phyloP scores from a whole-genome alignment of 139 green algal species.

The Mesotaenium endlicherianum region DNA sequence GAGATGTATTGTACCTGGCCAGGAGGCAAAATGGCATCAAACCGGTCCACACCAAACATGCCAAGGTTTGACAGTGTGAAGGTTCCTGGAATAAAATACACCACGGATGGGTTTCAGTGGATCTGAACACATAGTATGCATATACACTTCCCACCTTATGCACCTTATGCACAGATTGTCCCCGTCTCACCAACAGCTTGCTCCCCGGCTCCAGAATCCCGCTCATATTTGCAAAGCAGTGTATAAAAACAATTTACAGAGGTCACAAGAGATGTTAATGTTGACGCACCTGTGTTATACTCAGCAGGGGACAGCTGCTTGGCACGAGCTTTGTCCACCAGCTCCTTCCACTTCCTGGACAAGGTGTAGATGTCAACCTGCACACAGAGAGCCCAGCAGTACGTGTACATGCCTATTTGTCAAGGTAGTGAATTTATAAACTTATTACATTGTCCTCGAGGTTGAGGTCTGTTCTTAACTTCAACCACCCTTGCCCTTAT shows the following conservation, averaged over 20 bases:
- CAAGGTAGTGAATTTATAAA: not conserved
- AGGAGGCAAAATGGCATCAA: constrained; percentile 93
- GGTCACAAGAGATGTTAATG: constrained; percentile 35
- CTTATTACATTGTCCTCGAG: no score
- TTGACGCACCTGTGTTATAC: constrained; percentile 49
- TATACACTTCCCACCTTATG: no score
- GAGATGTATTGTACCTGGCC: constrained; percentile 68
- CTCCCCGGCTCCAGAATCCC: no score
- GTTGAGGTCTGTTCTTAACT: no score
- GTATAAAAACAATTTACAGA: no score
- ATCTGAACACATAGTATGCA: no score
- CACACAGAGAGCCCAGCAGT: not conserved
- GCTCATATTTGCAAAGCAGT: no score
- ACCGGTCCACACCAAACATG: constrained; percentile 95
- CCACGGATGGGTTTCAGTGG: no score
- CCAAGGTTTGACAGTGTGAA: constrained; percentile 99
- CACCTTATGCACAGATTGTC: no score
- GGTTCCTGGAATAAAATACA: constrained; percentile 65
- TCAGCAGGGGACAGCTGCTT: constrained; percentile 81
- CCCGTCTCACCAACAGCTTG: no score
- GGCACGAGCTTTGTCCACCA: constrained; percentile 84
- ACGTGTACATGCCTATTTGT: not conserved
- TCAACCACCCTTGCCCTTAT: not conserved
- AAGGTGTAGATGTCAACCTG: constrained; percentile 92
- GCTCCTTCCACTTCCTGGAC: constrained; percentile 73